These are phyloP conservation scores for Aurifilum marmelostoma DNA, from an alignment of 2,329 filamentous ascomycete species.

Conservation along the genomic window DNA sequence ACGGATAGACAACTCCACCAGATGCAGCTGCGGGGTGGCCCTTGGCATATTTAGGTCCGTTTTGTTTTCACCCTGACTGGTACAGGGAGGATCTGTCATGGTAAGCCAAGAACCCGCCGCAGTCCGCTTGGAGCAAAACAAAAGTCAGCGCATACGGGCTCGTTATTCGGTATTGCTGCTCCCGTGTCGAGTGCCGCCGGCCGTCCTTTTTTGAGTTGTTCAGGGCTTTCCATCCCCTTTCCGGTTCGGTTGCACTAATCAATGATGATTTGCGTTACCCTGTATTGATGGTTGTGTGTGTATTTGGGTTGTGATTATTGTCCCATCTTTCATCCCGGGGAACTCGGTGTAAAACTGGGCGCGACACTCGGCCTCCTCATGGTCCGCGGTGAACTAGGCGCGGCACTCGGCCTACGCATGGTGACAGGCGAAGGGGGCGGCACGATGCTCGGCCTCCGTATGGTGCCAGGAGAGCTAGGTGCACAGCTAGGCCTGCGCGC, in stretches of 20 bases:
- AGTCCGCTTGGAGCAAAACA: neutral
- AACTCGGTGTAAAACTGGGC: slow-evolving; percentile 9
- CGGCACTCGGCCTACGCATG: slow-evolving; percentile 8
- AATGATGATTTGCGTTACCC: neutral
- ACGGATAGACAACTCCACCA: slow-evolving; percentile 1
- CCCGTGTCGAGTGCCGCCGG: neutral
- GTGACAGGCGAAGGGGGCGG: neutral
- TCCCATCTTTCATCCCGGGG: neutral
- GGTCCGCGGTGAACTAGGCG: slow-evolving; percentile 2
- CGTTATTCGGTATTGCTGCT: too few species aligned
- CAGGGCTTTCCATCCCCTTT: neutral
- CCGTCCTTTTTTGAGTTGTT: neutral
- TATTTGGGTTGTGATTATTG: too few species aligned
- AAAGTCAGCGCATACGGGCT: neutral
- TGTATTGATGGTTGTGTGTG: too few species aligned
- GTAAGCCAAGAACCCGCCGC: neutral
- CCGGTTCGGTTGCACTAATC: neutral
- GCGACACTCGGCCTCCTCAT: slow-evolving; percentile 11
- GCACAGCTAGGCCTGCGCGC: slow-evolving; percentile 10
- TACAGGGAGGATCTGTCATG: neutral
- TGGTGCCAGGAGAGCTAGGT: slow-evolving; percentile 6
- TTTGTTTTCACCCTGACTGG: neutral
- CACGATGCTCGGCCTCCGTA: neutral
- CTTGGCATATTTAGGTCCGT: neutral
- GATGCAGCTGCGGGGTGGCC: neutral